These are phyloP conservation scores for Alliaria petiolata DNA, from an alignment of 345 rosid species.

Conservation along the genomic window DNA sequence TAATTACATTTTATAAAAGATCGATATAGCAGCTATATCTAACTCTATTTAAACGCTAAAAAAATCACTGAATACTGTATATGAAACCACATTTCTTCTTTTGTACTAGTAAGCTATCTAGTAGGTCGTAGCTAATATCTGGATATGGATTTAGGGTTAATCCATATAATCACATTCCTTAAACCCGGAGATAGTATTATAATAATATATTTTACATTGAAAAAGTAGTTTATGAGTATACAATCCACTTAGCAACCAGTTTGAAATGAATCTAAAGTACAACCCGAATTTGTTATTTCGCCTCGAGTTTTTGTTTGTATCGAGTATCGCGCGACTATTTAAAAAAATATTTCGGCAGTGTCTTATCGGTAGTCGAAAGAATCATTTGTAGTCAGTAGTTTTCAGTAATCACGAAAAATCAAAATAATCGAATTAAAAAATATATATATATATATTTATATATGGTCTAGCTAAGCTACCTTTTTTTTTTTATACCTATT, in stretches of 20 bases:
- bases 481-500: too few species aligned
- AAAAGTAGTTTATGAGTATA: neutral
- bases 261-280: neutral
- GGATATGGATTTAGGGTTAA: neutral
- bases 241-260: neutral
- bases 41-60: neutral
- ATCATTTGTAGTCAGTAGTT: neutral
- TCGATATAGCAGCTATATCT: neutral
- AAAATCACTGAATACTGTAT: neutral
- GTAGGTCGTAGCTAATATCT: neutral
- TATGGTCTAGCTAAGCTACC: too few species aligned
- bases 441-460: too few species aligned
- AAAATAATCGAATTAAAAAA: neutral
- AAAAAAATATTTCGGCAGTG: neutral
- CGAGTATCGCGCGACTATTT: too few species aligned
- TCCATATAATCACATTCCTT: neutral
- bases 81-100: neutral
- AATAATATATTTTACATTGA: neutral
- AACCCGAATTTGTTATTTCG: neutral
- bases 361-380: neutral
- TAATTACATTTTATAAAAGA: neutral
- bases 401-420: neutral
- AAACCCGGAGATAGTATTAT: neutral
- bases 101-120: neutral
- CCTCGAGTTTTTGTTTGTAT: neutral